A percentile compares a stretch with the other conserved stretches of the same genome.
Conservation (phyloP, 2,329 filamentous ascomycete genomes). For the Penicillium sp. region DNA sequence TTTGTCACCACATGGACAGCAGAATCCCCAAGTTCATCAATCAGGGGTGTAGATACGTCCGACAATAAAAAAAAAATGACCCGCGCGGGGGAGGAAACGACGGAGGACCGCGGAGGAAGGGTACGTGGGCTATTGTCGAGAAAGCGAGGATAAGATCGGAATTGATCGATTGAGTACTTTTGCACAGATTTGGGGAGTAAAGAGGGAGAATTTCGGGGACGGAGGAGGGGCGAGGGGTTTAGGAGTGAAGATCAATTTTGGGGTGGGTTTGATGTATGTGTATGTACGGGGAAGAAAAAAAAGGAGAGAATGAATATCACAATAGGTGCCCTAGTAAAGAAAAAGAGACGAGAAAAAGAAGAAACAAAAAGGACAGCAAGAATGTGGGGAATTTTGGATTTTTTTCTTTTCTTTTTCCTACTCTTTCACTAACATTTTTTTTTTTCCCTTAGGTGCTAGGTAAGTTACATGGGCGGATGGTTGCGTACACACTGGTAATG, state of each 20-base stretch:
- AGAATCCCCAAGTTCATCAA: slow-evolving; percentile 11
- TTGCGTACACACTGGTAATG: slow-evolving; percentile 24
- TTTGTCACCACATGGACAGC: slow-evolving; percentile 23
- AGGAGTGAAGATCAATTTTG: slow-evolving; percentile 26
- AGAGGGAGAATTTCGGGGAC: slow-evolving; percentile 16
- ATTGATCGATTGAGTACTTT: slow-evolving; percentile 5
- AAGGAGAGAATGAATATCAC: not conserved
- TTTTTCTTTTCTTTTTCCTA: slow-evolving; percentile 1
- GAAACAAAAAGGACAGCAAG: not conserved
- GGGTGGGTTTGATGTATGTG: slow-evolving; percentile 13
- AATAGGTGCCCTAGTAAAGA: not conserved
- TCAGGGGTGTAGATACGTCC: not conserved
- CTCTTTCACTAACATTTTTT: not conserved
- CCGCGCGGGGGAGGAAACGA: not conserved
- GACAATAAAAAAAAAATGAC: not conserved
- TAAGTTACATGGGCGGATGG: slow-evolving; percentile 16
- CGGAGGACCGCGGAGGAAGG: not conserved
- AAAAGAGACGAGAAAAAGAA: not conserved
- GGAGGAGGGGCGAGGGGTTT: slow-evolving; percentile 19
- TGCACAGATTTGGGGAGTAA: slow-evolving; percentile 1
- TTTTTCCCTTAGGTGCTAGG: slow-evolving; percentile 12
- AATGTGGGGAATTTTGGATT: slow-evolving; percentile 4
- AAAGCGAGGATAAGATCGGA: slow-evolving; percentile 1
- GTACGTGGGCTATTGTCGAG: not conserved
- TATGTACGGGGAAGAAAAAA: not conserved